These are phyloP conservation scores for Penicillium digitatum DNA, from an alignment of 2,329 filamentous ascomycete species.

Conservation along the genomic window DNA sequence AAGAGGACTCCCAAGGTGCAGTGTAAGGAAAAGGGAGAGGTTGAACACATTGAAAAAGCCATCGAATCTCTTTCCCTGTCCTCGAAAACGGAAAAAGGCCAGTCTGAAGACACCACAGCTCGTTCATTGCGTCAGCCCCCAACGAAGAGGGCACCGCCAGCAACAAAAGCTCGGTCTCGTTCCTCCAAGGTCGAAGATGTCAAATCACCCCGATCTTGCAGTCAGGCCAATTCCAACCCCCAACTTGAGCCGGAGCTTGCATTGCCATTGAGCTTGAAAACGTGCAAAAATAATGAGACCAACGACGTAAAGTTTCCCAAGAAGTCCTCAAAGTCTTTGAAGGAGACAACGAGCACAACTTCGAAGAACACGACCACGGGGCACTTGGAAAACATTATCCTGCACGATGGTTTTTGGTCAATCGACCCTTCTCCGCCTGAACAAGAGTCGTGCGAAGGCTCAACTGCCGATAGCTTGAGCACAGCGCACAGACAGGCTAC, in stretches of 20 bases:
- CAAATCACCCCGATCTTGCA: background rate
- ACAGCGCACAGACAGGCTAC: background rate
- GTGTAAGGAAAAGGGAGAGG: background rate
- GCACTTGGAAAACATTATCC: slow-evolving; percentile 21
- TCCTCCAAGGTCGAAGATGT: background rate
- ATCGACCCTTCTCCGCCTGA: slow-evolving; percentile 11
- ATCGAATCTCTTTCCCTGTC: slow-evolving; percentile 21
- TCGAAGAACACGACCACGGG: slow-evolving; percentile 2
- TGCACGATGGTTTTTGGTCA: slow-evolving; percentile 25
- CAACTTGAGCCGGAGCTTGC: background rate
- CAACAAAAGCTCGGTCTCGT: background rate
- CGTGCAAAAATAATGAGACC: background rate
- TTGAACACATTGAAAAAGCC: slow-evolving; percentile 19
- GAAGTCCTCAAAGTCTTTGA: background rate
- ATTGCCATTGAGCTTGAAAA: background rate
- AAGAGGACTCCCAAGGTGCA: background rate
- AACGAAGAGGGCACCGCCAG: background rate
- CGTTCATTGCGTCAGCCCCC: background rate
- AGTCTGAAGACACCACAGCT: background rate
- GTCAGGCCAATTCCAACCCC: background rate
- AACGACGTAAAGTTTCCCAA: background rate
- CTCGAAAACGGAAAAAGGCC: background rate
- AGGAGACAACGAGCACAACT: background rate
- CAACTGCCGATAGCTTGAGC: slow-evolving; percentile 1
- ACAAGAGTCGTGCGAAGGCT: slow-evolving; percentile 7